A percentile compares a stretch with the other conserved stretches of the same genome.
Evolutionary conservation across 179 eudicot species (phyloP).

Genomic region (Spinacia oleracea): DNA sequence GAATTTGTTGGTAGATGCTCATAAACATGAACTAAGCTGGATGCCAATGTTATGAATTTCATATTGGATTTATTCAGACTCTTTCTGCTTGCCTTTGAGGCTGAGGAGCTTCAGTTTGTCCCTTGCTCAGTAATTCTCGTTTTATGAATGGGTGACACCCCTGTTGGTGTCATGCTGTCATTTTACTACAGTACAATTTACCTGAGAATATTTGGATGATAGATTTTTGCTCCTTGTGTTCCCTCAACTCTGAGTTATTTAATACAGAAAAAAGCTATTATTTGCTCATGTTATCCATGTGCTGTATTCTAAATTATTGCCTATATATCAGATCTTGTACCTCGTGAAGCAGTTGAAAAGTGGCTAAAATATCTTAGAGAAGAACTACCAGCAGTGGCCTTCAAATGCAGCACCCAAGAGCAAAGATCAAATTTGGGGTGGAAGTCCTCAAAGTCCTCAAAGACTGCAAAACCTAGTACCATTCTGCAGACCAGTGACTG

Average conservation of each 20-base stretch:
- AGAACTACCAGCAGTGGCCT: slow-evolving; percentile 91
- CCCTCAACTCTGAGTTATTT: not conserved
- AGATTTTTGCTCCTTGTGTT: not conserved
- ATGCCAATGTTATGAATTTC: not conserved
- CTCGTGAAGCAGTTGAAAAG: slow-evolving; percentile 91
- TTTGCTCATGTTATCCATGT: not conserved
- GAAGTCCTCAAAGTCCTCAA: slow-evolving; percentile 77
- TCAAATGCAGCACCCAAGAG: slow-evolving; percentile 96
- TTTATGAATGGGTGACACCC: not conserved
- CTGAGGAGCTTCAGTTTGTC: not conserved
- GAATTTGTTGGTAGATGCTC: not conserved
- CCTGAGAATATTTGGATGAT: not conserved
- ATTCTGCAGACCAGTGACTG: slow-evolving; percentile 84
- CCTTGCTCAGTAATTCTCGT: not conserved
- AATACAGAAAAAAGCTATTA: not conserved
- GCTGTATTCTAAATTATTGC: slow-evolving; percentile 12
- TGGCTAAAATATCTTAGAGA: slow-evolving; percentile 98
- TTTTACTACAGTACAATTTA: not conserved
- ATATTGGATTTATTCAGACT: not conserved
- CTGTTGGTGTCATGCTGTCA: not conserved
- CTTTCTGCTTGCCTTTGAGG: not conserved
- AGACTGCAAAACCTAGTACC: slow-evolving; percentile 57
- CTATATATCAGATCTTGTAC: slow-evolving; percentile 72
- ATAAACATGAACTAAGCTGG: not conserved
- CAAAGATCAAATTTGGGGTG: slow-evolving; percentile 83